A percentile compares a stretch with the other conserved stretches of the same genome.
Conservation (phyloP, 1,284 basidiomycete genomes). For the Ganoderma boninense region DNA sequence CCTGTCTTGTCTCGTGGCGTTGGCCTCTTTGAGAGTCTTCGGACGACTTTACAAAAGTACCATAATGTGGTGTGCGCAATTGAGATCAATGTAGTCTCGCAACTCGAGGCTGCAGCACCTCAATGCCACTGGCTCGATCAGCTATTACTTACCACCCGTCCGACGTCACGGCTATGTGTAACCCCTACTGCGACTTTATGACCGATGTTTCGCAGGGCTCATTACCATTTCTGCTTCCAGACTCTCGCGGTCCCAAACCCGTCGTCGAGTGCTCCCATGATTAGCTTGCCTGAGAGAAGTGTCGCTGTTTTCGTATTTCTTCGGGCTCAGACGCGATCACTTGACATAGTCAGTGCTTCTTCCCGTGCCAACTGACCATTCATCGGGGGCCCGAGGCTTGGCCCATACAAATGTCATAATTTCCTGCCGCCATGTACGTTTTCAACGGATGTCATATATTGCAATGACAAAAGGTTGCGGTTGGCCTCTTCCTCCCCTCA, state of each 20-base stretch:
- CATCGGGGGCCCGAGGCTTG: not conserved
- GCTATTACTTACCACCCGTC: not conserved
- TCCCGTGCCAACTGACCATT: not conserved
- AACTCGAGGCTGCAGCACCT: not conserved
- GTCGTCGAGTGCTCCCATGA: slow-evolving; percentile 1
- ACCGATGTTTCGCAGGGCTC: not conserved
- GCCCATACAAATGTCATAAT: not conserved
- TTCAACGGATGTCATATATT: not conserved
- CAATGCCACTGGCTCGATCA: no score
- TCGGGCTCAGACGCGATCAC: not conserved
- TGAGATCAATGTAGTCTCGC: not conserved
- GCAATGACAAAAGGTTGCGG: no score
- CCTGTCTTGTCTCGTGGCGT: no score
- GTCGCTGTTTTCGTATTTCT: not conserved
- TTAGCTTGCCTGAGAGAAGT: slow-evolving; percentile 6
- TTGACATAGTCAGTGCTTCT: slow-evolving; percentile 2
- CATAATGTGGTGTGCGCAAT: no score
- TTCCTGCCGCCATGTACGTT: not conserved
- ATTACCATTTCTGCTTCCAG: not conserved
- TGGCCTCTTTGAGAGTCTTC: no score
- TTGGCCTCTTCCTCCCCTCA: not conserved
- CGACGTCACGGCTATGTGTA: no score
- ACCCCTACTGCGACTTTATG: not conserved
- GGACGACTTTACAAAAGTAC: no score
- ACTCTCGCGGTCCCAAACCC: not conserved